Evolutionary conservation across 176 grass and related monocot genomes (phyloP).

Genomic region (Bonia amplexicaulis): DNA sequence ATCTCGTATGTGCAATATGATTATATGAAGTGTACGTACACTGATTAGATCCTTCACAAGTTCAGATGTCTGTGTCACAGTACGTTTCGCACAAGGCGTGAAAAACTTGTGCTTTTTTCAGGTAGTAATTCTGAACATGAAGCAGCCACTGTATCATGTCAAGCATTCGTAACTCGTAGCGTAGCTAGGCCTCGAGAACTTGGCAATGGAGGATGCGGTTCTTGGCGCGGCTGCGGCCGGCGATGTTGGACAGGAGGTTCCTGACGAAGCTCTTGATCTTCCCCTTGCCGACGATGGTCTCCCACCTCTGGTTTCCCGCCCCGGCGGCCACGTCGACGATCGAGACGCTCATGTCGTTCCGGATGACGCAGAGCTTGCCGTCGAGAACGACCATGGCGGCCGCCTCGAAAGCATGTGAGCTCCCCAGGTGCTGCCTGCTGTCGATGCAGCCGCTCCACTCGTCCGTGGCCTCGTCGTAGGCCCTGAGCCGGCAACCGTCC

Average conservation of each 20-base stretch:
- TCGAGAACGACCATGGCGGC: constrained; percentile 50
- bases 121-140: neutral
- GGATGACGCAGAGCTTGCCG: constrained; percentile 60
- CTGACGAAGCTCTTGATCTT: constrained; percentile 52
- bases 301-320: constrained; percentile 34
- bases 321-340: constrained; percentile 39
- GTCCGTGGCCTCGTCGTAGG: constrained; percentile 40
- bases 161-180: neutral
- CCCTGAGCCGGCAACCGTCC: constrained; percentile 64
- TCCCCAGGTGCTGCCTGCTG: constrained; percentile 56
- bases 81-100: neutral
- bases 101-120: neutral
- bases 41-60: neutral
- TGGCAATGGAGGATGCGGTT: constrained; percentile 73
- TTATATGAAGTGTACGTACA: neutral
- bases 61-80: neutral
- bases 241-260: constrained; percentile 46
- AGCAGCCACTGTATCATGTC: no score
- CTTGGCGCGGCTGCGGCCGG: constrained; percentile 43
- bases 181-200: constrained; percentile 57
- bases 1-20: neutral
- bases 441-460: constrained; percentile 46
- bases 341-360: constrained; percentile 77
- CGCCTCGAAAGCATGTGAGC: constrained; percentile 58
- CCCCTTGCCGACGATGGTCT: constrained; percentile 48